These are phyloP conservation scores for Tetracentron sinense DNA, from an alignment of 164 flowering plant species.

Conservation along the genomic window DNA sequence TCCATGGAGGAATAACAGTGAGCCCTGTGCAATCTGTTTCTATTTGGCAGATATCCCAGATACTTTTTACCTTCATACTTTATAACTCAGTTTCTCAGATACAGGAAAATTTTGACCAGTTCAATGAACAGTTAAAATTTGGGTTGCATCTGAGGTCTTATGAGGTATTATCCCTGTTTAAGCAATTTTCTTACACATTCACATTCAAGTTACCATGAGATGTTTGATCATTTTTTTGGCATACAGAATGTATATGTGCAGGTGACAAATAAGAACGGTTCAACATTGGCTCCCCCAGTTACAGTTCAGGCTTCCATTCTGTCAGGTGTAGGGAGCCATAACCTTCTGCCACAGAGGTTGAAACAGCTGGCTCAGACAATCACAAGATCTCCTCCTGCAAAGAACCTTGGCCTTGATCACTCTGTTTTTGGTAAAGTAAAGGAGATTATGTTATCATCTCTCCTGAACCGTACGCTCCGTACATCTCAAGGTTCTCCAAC, in stretches of 20 bases:
- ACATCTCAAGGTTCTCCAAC: constrained; percentile 34
- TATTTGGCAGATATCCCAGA: constrained; percentile 39
- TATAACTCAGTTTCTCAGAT: constrained; percentile 56
- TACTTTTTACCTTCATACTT: constrained; percentile 67
- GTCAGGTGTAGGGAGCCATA: constrained; percentile 38
- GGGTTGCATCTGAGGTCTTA: constrained; percentile 53
- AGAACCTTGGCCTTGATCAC: constrained; percentile 75
- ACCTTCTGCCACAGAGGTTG: constrained; percentile 54
- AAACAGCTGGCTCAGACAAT: constrained; percentile 67
- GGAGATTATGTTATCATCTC: constrained; percentile 52
- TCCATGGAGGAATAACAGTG: constrained; percentile 65
- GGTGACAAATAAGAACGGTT: constrained; percentile 56
- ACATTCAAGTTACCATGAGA: background rate
- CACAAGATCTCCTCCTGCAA: constrained; percentile 35
- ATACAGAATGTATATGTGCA: constrained; percentile 52
- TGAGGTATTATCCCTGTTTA: constrained; percentile 43
- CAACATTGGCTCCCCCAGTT: constrained; percentile 56
- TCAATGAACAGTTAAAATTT: constrained; percentile 51
- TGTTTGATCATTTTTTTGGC: constrained; percentile 8
- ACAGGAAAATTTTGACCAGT: constrained; percentile 35
- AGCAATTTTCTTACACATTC: background rate
- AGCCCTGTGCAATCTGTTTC: constrained; percentile 37
- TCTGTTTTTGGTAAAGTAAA: constrained; percentile 74
- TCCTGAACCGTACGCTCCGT: constrained; percentile 37
- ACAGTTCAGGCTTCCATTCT: constrained; percentile 58